These are phyloP conservation scores for Geotrichum cucujoidarum DNA, from an alignment of 1,139 yeast species.

Conservation along the genomic window DNA sequence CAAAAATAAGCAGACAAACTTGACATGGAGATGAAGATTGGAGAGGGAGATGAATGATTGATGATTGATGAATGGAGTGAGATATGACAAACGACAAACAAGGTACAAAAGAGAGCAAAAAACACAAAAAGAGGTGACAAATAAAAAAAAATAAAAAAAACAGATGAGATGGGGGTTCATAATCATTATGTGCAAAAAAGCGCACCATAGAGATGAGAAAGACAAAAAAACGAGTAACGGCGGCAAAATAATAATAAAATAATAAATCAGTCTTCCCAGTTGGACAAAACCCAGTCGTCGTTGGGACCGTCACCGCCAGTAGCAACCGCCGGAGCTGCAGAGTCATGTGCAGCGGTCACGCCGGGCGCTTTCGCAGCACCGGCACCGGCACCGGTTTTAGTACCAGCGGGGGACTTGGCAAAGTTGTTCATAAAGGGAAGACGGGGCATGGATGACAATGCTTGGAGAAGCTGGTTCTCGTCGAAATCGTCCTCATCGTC, in stretches of 20 bases:
- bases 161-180: neutral
- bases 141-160: neutral
- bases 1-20: too few species aligned
- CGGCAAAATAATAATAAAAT: neutral
- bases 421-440: neutral
- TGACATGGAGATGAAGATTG: too few species aligned
- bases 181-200: neutral
- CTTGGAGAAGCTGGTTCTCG: constrained; percentile 16
- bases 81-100: neutral
- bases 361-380: neutral
- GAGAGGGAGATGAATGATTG: too few species aligned
- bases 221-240: neutral
- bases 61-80: too few species aligned
- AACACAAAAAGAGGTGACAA: neutral
- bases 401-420: neutral
- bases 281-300: constrained; percentile 1
- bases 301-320: neutral
- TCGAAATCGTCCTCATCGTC: constrained; percentile 32
- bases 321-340: neutral
- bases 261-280: constrained; percentile 1
- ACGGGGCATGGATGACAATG: constrained; percentile 3
- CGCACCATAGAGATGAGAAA: neutral
- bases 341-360: neutral
- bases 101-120: neutral
- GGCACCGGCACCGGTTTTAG: neutral